A percentile compares a stretch with the other conserved stretches of the same genome.
Evolutionary conservation across 1,284 basidiomycete genomes (phyloP).

Genomic region (Volvariella volvacea): DNA sequence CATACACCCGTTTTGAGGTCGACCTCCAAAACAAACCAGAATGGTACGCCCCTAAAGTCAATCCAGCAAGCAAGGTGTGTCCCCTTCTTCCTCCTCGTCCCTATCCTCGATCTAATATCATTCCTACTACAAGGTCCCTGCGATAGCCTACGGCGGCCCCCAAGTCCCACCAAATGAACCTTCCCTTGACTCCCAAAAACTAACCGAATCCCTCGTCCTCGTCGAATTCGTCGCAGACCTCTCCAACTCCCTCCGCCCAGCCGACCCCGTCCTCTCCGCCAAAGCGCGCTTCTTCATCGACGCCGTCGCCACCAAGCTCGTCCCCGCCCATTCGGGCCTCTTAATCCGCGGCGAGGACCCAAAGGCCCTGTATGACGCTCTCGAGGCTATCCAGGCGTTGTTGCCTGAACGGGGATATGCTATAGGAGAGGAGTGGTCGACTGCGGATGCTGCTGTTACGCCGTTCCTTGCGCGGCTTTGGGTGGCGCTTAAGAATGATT

Average conservation of each 20-base stretch:
- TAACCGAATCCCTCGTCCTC: constrained; percentile 56
- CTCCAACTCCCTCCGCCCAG: constrained; percentile 43
- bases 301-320: constrained; percentile 34
- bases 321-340: constrained; percentile 29
- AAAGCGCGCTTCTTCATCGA: constrained; percentile 57
- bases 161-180: constrained; percentile 43
- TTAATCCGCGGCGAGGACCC: constrained; percentile 32
- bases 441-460: constrained; percentile 46
- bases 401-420: constrained; percentile 37
- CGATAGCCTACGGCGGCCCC: constrained; percentile 53
- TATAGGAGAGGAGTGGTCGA: constrained; percentile 40
- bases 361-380: constrained; percentile 29
- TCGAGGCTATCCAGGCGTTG: constrained; percentile 36
- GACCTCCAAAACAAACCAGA: constrained; percentile 57
- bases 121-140: constrained; percentile 35
- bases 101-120: background rate
- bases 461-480: constrained; percentile 42
- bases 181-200: constrained; percentile 48
- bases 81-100: background rate
- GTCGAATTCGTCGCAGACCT: constrained; percentile 59
- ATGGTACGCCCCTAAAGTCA: constrained; percentile 57
- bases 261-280: constrained; percentile 48
- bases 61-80: constrained; percentile 55
- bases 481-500: constrained; percentile 33
- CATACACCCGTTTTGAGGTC: constrained; percentile 44